Percentiles rank a stretch among this genome's conserved stretches.
phyloP scores from a whole-genome alignment of 1,284 basidiomycete genomes.

The Sanghuangporus baumii region DNA sequence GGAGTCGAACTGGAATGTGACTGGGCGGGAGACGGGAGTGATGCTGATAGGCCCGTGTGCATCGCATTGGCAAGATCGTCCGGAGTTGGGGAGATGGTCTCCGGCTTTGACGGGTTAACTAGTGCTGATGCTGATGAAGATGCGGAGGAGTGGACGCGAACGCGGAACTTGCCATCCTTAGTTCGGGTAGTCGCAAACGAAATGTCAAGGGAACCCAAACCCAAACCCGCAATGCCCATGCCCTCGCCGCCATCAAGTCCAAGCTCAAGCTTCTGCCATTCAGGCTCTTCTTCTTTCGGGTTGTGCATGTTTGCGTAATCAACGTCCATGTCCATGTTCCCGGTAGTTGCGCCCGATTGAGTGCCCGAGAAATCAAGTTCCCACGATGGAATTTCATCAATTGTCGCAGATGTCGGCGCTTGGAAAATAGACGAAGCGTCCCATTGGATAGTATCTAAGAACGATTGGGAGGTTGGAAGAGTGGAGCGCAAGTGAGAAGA shows the following conservation, averaged over 20 bases:
- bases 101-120: background rate
- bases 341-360: slow-evolving; percentile 24
- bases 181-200: slow-evolving; percentile 61
- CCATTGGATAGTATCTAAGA: slow-evolving; percentile 5
- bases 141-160: slow-evolving; percentile 52
- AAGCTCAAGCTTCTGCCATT: slow-evolving; percentile 47
- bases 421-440: slow-evolving; percentile 29
- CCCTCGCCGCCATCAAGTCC: slow-evolving; percentile 29
- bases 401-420: slow-evolving; percentile 22
- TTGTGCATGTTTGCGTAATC: slow-evolving; percentile 24
- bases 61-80: background rate
- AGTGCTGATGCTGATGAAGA: slow-evolving; percentile 31
- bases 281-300: background rate
- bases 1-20: background rate
- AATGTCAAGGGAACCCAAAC: slow-evolving; percentile 57
- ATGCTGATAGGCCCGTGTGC: background rate
- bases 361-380: slow-evolving; percentile 54
- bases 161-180: slow-evolving; percentile 66
- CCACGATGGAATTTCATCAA: slow-evolving; percentile 16
- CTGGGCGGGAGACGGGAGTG: background rate
- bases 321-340: slow-evolving; percentile 48
- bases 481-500: slow-evolving; percentile 21
- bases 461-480: slow-evolving; percentile 44
- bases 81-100: background rate
- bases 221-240: slow-evolving; percentile 18